phyloP scores from a whole-genome alignment of 495 filamentous ascomycete species.

The Penicillium simplicissimum region DNA sequence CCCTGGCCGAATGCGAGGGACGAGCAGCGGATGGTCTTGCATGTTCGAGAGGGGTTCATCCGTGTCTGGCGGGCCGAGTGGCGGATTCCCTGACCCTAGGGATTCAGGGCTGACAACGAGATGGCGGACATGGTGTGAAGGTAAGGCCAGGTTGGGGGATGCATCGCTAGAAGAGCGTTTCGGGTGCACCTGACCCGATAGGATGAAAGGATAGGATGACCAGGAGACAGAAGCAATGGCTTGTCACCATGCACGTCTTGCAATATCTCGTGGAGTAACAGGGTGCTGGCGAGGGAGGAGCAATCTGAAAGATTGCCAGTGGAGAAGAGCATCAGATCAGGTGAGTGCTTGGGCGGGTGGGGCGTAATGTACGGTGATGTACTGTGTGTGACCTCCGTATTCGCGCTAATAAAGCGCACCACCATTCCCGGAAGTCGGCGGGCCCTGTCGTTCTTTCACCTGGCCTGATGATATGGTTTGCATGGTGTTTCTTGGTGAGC shows the following conservation, averaged over 20 bases:
- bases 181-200: constrained; percentile 10
- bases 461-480: neutral
- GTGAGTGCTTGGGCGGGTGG: too few species aligned
- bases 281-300: constrained; percentile 12
- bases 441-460: neutral
- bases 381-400: too few species aligned
- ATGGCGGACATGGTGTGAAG: constrained; percentile 34
- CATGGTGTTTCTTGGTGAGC: neutral
- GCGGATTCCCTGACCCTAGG: constrained; percentile 41
- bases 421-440: neutral
- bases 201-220: too few species aligned
- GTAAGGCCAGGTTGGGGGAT: constrained; percentile 24
- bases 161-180: constrained; percentile 16
- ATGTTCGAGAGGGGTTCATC: constrained; percentile 60
- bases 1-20: constrained; percentile 46
- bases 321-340: constrained; percentile 36
- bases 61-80: constrained; percentile 61
- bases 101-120: constrained; percentile 33
- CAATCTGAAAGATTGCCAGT: constrained; percentile 31
- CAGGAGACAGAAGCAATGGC: too few species aligned
- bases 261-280: constrained; percentile 6
- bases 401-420: too few species aligned
- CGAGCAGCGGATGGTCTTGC: constrained; percentile 55
- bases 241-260: too few species aligned
- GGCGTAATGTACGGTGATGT: too few species aligned